Evolutionary conservation across 2,329 filamentous ascomycete species (phyloP), one percentile per base, ranked within the genome.

Genomic region (Phyllosticta citribraziliensis): DNA sequence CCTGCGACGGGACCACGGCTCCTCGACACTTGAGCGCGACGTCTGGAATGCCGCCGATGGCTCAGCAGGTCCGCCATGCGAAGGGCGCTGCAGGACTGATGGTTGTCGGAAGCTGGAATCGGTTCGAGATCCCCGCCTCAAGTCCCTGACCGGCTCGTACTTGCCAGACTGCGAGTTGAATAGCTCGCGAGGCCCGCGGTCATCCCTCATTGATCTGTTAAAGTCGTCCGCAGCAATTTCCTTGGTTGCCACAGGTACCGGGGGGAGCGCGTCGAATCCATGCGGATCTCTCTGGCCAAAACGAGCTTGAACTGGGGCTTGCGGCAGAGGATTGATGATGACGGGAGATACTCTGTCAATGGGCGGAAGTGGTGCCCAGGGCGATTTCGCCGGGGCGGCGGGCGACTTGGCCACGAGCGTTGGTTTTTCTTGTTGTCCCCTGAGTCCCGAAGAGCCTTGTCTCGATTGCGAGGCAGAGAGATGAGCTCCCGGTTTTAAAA

Each of bases 161-260:
- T 91, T 87, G 19, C 93, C 93, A 59, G 91, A 96, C 60, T 95
- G 88, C n/a, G 93, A 96, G 72, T 97, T 97, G 76, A 86, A 97
- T 0, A 97, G 79, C 72, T 97, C 92, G 61, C 89, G 82, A 64
- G 84, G 86, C 11, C 82, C 79, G 61, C 82, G 79, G 5, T 86
- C 83, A 64, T 96, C 91, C 68, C 88, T 83, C 87, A 89, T 96
- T 35, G 87, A 84, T 64, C 94, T 84, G 71, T 88, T 95, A 70
- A 97, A 97, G 66, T 96, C 93, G 72, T 97, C 94, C 0, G 92
- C 89, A 5, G 91, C 90, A 65, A 97, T 96, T 71, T 97, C 92
- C 69, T 91, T 90, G 0, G 88, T 82, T 24, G 79, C 78, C 14
- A 72, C 67, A 20, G 79, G 79, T 19, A 79, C 80, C 57, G 79